A percentile compares a stretch with the other conserved stretches of the same genome.
phyloP scores from a whole-genome alignment of 208 protist genomes.

The Leishmania arabica region DNA sequence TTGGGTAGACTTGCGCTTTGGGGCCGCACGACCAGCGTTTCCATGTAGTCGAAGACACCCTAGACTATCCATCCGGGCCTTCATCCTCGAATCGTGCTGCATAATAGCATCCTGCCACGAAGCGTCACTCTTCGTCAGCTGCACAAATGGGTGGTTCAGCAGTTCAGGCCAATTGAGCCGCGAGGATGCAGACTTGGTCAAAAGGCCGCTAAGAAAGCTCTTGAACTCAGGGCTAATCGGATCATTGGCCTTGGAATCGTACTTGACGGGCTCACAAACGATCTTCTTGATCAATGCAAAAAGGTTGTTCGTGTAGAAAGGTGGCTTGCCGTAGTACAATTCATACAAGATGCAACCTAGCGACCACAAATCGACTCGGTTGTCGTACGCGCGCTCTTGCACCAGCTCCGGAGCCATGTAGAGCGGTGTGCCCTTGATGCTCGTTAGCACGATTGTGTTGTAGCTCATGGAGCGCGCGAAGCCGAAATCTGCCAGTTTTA shows the following conservation, averaged over 20 bases:
- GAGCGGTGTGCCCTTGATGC: conserved; percentile 96
- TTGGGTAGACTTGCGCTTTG: conserved; percentile 28
- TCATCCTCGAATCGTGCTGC: conserved; percentile 78
- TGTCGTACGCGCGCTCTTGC: conserved; percentile 95
- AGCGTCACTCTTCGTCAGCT: conserved; percentile 65
- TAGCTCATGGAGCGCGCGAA: conserved; percentile 96
- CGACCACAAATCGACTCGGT: conserved; percentile 97
- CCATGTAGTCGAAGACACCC: conserved; percentile 55
- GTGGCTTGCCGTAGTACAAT: conserved; percentile 95
- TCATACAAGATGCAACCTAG: conserved; percentile 99
- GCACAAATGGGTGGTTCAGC: conserved; percentile 88
- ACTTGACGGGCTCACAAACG: conserved; percentile 90
- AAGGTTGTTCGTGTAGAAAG: conserved; percentile 97
- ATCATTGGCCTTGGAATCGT: conserved; percentile 61
- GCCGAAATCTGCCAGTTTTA: conserved; percentile 99
- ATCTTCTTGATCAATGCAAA: conserved; percentile 97
- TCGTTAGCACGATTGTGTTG: conserved; percentile 96
- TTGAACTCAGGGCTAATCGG: conserved; percentile 89
- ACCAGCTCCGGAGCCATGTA: conserved; percentile 98
- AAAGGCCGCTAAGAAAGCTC: conserved; percentile 93
- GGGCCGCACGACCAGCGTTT: conserved; percentile 13
- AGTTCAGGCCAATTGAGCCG: conserved; percentile 95
- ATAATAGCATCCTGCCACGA: conserved; percentile 70
- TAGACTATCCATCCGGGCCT: conserved; percentile 74
- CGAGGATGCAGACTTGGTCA: conserved; percentile 91